Evolutionary conservation across 805 yeast genomes (phyloP).

Genomic region (Candida caryicola): DNA sequence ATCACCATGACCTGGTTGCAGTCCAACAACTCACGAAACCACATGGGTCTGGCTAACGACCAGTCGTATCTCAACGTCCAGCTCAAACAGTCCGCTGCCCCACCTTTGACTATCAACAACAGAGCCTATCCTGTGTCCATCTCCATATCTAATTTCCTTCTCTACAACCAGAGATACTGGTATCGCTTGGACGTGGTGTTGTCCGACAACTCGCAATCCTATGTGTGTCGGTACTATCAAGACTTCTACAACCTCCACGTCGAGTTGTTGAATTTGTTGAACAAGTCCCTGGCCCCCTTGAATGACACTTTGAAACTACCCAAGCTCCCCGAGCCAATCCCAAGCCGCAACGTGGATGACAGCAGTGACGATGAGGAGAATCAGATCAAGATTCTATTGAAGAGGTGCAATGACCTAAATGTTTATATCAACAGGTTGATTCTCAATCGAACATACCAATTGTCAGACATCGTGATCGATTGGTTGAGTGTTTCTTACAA

Average conservation of each 20-base stretch:
- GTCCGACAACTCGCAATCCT: conserved; percentile 34
- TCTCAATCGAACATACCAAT: conserved; percentile 28
- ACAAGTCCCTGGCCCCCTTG: conserved; percentile 9
- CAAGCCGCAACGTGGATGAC: conserved; percentile 24
- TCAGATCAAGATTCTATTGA: conserved; percentile 21
- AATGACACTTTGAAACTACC: conserved; percentile 27
- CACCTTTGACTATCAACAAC: conserved; percentile 28
- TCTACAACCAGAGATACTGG: conserved; percentile 47
- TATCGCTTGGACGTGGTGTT: conserved; percentile 44
- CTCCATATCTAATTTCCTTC: conserved; percentile 38
- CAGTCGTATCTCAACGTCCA: conserved; percentile 26
- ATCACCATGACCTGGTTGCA: conserved; percentile 36
- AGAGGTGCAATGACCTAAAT: conserved; percentile 41
- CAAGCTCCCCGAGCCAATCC: conserved; percentile 47
- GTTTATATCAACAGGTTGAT: conserved; percentile 36
- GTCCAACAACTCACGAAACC: conserved; percentile 5
- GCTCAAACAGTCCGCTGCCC: conserved; percentile 21
- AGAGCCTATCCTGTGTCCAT: conserved; percentile 32
- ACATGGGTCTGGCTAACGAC: conserved; percentile 13
- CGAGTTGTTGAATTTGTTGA: conserved; percentile 21
- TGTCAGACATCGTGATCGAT: conserved; percentile 22
- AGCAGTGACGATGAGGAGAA: conserved; percentile 9
- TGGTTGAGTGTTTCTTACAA: conserved; percentile 27
- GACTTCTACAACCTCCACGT: conserved; percentile 49
- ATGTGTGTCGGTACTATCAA: conserved; percentile 48